A percentile compares a stretch with the other conserved stretches of the same genome.
Evolutionary conservation across 805 yeast species (phyloP).

Genomic region (Pichia pseudocactophila): DNA sequence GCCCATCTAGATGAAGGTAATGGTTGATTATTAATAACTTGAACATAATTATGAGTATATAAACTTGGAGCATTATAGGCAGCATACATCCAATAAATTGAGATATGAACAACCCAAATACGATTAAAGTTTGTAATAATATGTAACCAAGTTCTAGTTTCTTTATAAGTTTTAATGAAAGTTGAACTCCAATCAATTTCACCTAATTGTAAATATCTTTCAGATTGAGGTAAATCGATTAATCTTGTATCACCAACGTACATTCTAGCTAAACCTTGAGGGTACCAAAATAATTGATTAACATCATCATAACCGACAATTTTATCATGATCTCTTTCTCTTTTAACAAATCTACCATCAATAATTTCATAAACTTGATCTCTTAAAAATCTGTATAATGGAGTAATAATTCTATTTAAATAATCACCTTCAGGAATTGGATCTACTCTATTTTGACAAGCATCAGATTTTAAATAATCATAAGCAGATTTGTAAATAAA

Average conservation of each 20-base stretch:
- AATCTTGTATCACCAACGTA: slow-evolving; percentile 83
- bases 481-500: slow-evolving; percentile 91
- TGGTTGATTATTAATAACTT: slow-evolving; percentile 79
- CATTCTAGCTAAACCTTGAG: slow-evolving; percentile 94
- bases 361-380: slow-evolving; percentile 73
- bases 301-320: slow-evolving; percentile 95
- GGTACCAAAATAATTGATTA: slow-evolving; percentile 98
- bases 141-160: slow-evolving; percentile 96
- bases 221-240: slow-evolving; percentile 81
- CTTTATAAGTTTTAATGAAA: slow-evolving; percentile 92
- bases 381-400: slow-evolving; percentile 72
- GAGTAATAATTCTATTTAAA: slow-evolving; percentile 87
- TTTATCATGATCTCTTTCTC: slow-evolving; percentile 77
- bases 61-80: slow-evolving; percentile 88
- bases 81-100: slow-evolving; percentile 89
- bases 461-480: slow-evolving; percentile 82
- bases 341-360: slow-evolving; percentile 74
- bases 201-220: slow-evolving; percentile 82
- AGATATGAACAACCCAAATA: slow-evolving; percentile 91
- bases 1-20: slow-evolving; percentile 89
- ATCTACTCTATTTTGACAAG: slow-evolving; percentile 79
- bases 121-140: slow-evolving; percentile 91
- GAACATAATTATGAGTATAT: slow-evolving; percentile 81
- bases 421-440: slow-evolving; percentile 87
- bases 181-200: slow-evolving; percentile 89